Base-by-base conservation (phyloP, 495 filamentous ascomycete genomes). In the Hypoxylon intermedium region DNA sequence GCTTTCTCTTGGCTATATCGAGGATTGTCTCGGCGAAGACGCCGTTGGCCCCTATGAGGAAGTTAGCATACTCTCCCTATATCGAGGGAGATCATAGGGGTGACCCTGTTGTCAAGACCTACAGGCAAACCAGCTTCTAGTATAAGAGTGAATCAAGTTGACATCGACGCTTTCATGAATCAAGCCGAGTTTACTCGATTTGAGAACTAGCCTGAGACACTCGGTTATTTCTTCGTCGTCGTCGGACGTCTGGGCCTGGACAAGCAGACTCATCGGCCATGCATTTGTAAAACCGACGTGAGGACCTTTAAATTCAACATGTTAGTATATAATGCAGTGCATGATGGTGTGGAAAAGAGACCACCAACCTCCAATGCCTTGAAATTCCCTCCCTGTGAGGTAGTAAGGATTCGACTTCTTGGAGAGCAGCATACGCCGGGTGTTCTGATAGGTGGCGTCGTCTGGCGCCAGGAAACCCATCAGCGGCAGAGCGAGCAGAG, bases 251-350 rank as follows among this genome's bases (percentile, higher is more conserved):
- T 92, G 89, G 18, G 90, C 90, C 75, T 97, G 91, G 3, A 97
- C 82, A 9, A 99, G 81, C 51, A 96, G 78, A 61, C 89, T 93
- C 89, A 99, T 96, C 1, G 94, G 94, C 94, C 94, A 99, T n/a
- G 93, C 93, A 54, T 96, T 87, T 63, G 85, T 75, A 40, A 94
- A 81, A 4, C 95, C 95, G 67, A 96, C 82, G 67, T 91, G 83
- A 20, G 84, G 83, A 0, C 82, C 75, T 79, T 44, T 4, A 11
- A 53, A 11, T 6, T n/a, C 23, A 21, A 41, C 34, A 52, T n/a
- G n/a, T 67, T 34, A 67, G 30, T 23, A 30, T 6, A 30, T 3
- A 9, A 7, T 5, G 23, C 15, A 24, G 12, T 21, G 15, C 4
- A 26, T 9, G 18, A 28, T 30, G 18, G 0, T 36, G 23, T 6